Base-by-base conservation (phyloP, 176 grass and related monocot genomes). In the Musa acuminata region DNA sequence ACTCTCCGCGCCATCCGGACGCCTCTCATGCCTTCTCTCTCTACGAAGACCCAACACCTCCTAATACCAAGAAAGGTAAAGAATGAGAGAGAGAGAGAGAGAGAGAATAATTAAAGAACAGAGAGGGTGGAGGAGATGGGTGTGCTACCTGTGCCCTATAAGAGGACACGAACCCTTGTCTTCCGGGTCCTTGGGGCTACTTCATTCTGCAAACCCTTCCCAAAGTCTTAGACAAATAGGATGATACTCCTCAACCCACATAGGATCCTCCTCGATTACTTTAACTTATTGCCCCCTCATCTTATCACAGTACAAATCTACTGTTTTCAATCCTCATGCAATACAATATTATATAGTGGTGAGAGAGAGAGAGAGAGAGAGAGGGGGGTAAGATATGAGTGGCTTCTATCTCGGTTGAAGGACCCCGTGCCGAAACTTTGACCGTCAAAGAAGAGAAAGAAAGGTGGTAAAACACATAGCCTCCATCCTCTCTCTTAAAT, bases 131-230 rank as follows among this genome's bases (percentile, higher is more conserved):
- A 64, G 67, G 80, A 73, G 76, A 49, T 64, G 83, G 49, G 76
- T n/a, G 14, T 83, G 89, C 80, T 80, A 79, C 77, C 84, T 92
- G 86, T 82, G 85, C 84, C 86, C 90, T 82, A 80, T 49, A 82
- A 54, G 90, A 89, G 76, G 90, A 92, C 90, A 92, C 76, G 84
- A 86, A 84, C 86, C 90, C 90, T 84, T 84, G 84, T 92, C 90
- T 86, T 92, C 86, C 84, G 90, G 82, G 79, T 79, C 83, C 81
- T 82, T 53, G 81, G 83, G 80, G 74, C 49, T 75, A 16, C 83
- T 76, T 23, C 74, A 72, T 81, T 88, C 82, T 75, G 63, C n/a
- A 85, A 51, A 25, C 72, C 75, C 53, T n/a, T 77, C 48, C 21
- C 29, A 14, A 8, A 52, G 14, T 69, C 75, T 68, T 76, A 21